Percentiles rank a stretch among this genome's conserved stretches.
Evolutionary conservation across 2,329 filamentous ascomycete genomes (phyloP).

Genomic region (Ophiocordyceps camponoti-leonardi): DNA sequence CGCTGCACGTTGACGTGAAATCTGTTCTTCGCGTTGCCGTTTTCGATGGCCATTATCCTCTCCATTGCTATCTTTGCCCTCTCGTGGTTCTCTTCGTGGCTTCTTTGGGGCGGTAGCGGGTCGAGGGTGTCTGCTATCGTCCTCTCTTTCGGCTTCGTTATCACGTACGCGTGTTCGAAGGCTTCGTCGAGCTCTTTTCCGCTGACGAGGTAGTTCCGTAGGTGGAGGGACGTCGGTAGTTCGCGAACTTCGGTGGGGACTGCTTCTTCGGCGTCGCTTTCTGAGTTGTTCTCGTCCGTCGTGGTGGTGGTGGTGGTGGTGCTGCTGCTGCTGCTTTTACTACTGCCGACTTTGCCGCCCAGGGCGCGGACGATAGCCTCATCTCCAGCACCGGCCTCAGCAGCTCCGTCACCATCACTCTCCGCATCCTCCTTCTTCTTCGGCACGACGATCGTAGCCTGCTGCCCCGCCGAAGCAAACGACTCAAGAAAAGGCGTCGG

Average conservation of each 20-base stretch:
- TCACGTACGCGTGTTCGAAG: slow-evolving; percentile 46
- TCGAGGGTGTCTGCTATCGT: slow-evolving; percentile 20
- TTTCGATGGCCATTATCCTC: slow-evolving; percentile 62
- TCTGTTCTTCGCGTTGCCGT: slow-evolving; percentile 62
- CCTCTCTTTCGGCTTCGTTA: slow-evolving; percentile 42
- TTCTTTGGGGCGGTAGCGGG: slow-evolving; percentile 10
- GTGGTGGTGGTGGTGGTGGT: neutral
- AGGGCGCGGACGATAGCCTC: slow-evolving; percentile 12
- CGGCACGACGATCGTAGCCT: neutral
- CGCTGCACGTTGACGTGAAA: slow-evolving; percentile 69
- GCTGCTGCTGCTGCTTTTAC: neutral
- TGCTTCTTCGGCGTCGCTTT: neutral
- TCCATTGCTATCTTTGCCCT: slow-evolving; percentile 52
- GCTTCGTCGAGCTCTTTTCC: slow-evolving; percentile 49
- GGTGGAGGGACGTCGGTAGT: slow-evolving; percentile 28
- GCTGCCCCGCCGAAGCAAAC: slow-evolving; percentile 48
- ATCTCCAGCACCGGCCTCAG: slow-evolving; percentile 12
- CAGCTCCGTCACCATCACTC: neutral
- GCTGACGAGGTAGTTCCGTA: slow-evolving; percentile 64
- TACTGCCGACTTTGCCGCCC: neutral
- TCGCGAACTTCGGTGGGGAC: slow-evolving; percentile 13
- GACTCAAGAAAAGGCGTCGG: slow-evolving; percentile 71
- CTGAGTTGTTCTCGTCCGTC: neutral
- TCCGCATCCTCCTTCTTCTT: neutral
- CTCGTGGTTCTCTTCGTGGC: slow-evolving; percentile 25